Evolutionary conservation across 176 grass and related monocot species (phyloP).

Genomic region (Hordeum marinum): DNA sequence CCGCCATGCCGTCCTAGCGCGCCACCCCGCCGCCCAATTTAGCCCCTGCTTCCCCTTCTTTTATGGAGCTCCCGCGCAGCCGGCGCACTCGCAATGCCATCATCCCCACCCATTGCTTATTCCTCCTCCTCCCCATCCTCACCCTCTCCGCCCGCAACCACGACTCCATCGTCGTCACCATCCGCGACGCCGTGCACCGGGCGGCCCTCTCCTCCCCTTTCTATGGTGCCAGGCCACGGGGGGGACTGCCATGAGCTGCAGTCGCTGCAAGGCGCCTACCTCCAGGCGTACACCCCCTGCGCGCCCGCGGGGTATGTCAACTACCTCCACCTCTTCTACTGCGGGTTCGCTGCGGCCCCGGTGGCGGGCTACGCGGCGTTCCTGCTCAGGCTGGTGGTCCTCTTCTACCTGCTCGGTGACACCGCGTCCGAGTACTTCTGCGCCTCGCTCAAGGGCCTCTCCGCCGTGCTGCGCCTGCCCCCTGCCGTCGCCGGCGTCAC

Average conservation of each 20-base stretch:
- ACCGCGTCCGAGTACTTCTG: constrained; percentile 90
- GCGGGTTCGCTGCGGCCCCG: constrained; percentile 27
- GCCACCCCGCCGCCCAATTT: background rate
- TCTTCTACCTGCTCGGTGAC: constrained; percentile 91
- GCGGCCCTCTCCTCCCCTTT: background rate
- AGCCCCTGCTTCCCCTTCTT: constrained; percentile 22
- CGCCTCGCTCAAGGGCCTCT: constrained; percentile 66
- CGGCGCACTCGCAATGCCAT: constrained; percentile 40
- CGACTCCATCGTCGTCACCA: background rate
- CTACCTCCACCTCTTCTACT: constrained; percentile 83
- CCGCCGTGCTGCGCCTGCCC: constrained; percentile 50
- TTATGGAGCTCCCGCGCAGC: constrained; percentile 43
- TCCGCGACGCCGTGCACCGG: background rate
- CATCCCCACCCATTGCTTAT: constrained; percentile 41
- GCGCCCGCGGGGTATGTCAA: constrained; percentile 54
- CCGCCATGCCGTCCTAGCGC: constrained; percentile 24
- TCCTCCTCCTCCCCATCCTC: constrained; percentile 6
- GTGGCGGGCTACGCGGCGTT: constrained; percentile 33
- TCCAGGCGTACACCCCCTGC: constrained; percentile 44
- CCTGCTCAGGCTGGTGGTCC: constrained; percentile 49
- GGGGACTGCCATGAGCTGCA: constrained; percentile 45
- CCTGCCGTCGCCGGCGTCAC: constrained; percentile 84
- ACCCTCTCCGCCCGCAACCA: background rate
- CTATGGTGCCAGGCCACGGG: background rate
- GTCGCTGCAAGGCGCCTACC: constrained; percentile 31